Evolutionary conservation across 2,329 filamentous ascomycete genomes (phyloP), one percentile per base, ranked within the genome.

Genomic region (Sporothrix sp.): DNA sequence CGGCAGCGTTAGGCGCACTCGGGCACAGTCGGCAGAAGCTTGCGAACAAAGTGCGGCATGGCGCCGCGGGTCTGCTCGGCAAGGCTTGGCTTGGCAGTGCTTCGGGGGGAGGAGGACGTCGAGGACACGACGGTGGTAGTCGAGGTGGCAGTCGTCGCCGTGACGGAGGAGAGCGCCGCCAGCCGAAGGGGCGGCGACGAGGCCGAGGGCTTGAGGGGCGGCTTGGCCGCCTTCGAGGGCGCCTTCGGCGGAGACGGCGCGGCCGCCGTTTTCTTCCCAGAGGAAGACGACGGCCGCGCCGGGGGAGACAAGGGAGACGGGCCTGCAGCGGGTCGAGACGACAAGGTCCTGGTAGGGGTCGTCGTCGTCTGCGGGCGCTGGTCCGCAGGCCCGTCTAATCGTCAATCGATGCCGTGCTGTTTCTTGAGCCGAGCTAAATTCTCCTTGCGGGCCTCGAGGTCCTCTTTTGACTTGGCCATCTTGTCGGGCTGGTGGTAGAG

Each of bases 331-430:
- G 64, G 66, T 62, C 69, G 67, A 32, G 51, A 53, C 46, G 48
- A 43, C 48, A 44, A 44, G 20, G 38, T 18, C 21, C 28, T 40
- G 27, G 42, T 39, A 43, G 49, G n/a, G n/a, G n/a, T n/a, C n/a
- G n/a, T 42, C n/a, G 25, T 14, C 59, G 63, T 65, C 63, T 72
- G 70, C 66, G 71, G 68, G 62, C 66, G 67, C 42, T 44, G 42
- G 67, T 76, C 77, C 67, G 69, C 73, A 78, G 78, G 72, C 79
- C 79, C 80, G 80, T 84, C 80, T 76, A 75, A 79, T 79, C 81
- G 81, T 91, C 88, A 98, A 83, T 96, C 91, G 78, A 97, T 96
- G 68, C 90, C 91, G 71, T 98, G 89, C 71, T 97, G 87, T 67
- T 85, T 82, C 76, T 98, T 98, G 74, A 97, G 83, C 75, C 88